These are phyloP conservation scores for Fusarium beomiforme DNA, from an alignment of 2,329 filamentous ascomycete genomes.

Conservation along the genomic window DNA sequence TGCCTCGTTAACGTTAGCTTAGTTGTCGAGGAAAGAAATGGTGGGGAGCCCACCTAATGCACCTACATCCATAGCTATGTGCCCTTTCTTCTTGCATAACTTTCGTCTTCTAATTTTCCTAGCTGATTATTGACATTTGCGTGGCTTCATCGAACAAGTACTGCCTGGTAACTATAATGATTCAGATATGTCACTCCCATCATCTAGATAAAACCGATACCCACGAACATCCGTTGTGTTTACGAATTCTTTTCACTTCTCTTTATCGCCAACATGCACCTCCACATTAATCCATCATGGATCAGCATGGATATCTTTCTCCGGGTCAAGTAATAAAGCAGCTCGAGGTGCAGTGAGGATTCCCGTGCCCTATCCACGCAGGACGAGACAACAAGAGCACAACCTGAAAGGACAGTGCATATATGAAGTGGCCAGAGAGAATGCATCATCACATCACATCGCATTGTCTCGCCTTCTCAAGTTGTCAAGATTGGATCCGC, in stretches of 20 bases:
- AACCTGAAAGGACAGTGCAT: slow-evolving; percentile 4
- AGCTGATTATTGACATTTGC: slow-evolving; percentile 12
- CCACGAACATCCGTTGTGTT: not conserved
- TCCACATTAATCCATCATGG: slow-evolving; percentile 9
- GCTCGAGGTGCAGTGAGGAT: slow-evolving; percentile 23
- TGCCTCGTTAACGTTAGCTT: slow-evolving; percentile 18
- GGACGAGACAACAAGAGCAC: slow-evolving; percentile 14
- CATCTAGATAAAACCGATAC: slow-evolving; percentile 1
- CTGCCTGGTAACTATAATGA: not conserved
- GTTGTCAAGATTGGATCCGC: slow-evolving; percentile 37
- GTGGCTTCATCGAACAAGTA: slow-evolving; percentile 8
- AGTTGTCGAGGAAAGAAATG: slow-evolving; percentile 19
- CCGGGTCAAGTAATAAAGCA: slow-evolving; percentile 24
- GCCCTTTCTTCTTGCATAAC: not conserved
- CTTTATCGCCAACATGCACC: slow-evolving; percentile 4
- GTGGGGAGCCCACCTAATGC: slow-evolving; percentile 5
- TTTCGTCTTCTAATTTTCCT: slow-evolving; percentile 1
- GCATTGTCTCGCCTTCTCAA: slow-evolving; percentile 35
- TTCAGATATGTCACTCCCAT: slow-evolving; percentile 4
- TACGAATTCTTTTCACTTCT: not conserved
- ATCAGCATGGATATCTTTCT: slow-evolving; percentile 19
- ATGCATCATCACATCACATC: slow-evolving; percentile 43
- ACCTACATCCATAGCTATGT: not conserved
- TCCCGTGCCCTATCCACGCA: slow-evolving; percentile 36
- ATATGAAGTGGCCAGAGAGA: slow-evolving; percentile 31